Evolutionary conservation across 2,329 filamentous ascomycete genomes (phyloP).

Genomic region (Seiridium cupressi): DNA sequence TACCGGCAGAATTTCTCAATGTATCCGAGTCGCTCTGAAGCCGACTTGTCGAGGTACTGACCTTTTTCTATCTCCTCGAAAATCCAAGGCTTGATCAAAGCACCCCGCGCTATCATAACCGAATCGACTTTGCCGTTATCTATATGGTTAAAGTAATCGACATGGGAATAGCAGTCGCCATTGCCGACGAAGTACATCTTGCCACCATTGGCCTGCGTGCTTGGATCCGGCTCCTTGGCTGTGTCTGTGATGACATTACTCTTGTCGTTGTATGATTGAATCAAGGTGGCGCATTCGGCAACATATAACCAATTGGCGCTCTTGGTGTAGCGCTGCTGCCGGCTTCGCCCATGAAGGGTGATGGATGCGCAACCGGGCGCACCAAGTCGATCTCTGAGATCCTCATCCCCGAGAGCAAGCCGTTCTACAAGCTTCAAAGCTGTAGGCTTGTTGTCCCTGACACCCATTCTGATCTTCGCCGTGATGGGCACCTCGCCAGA

Average conservation of each 20-base stretch:
- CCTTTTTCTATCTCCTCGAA: slow-evolving; percentile 93
- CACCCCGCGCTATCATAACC: slow-evolving; percentile 97
- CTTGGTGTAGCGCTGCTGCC: slow-evolving; percentile 91
- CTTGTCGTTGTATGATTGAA: slow-evolving; percentile 75
- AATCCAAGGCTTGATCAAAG: slow-evolving; percentile 95
- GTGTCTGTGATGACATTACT: slow-evolving; percentile 72
- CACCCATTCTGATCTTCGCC: slow-evolving; percentile 91
- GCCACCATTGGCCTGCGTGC: slow-evolving; percentile 66
- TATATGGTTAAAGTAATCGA: slow-evolving; percentile 80
- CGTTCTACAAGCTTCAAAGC: slow-evolving; percentile 80
- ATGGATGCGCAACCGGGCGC: slow-evolving; percentile 89
- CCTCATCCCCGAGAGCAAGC: slow-evolving; percentile 75
- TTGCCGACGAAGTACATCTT: slow-evolving; percentile 93
- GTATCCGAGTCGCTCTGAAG: slow-evolving; percentile 79
- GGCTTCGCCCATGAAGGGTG: slow-evolving; percentile 87
- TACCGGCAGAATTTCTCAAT: slow-evolving; percentile 88
- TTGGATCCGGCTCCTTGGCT: slow-evolving; percentile 70
- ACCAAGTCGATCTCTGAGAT: slow-evolving; percentile 67
- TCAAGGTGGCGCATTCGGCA: slow-evolving; percentile 79
- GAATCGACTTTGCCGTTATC: slow-evolving; percentile 78
- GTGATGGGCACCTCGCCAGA: slow-evolving; percentile 90
- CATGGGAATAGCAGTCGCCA: slow-evolving; percentile 91
- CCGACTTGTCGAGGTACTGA: slow-evolving; percentile 94
- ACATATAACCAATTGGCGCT: slow-evolving; percentile 96
- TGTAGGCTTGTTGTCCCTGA: slow-evolving; percentile 74